Evolutionary conservation across 148 eudicot genomes (phyloP).

Genomic region (Fagopyrum tataricum): DNA sequence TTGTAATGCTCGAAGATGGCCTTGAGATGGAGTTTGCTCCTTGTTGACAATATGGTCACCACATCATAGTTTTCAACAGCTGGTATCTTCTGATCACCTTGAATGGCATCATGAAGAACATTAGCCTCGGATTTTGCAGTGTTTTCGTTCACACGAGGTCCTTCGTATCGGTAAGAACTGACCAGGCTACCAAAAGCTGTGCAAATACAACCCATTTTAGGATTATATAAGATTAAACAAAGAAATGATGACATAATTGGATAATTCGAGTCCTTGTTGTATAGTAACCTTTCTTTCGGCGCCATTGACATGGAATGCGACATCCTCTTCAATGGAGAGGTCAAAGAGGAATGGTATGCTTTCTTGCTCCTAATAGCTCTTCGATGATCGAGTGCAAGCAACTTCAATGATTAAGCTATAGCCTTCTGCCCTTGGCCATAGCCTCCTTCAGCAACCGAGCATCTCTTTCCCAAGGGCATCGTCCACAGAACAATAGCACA

Average conservation of each 20-base stretch:
- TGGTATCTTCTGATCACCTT: slow-evolving; percentile 21
- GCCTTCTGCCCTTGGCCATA: slow-evolving; percentile 36
- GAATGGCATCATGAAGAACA: slow-evolving; percentile 35
- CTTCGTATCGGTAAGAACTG: slow-evolving; percentile 82
- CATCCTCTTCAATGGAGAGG: slow-evolving; percentile 77
- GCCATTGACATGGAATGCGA: slow-evolving; percentile 40
- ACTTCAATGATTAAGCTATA: slow-evolving; percentile 47
- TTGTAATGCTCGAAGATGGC: slow-evolving; percentile 56
- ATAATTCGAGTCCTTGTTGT: too few species aligned
- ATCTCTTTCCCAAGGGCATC: slow-evolving; percentile 93
- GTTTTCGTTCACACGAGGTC: slow-evolving; percentile 47
- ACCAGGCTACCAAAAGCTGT: slow-evolving; percentile 80
- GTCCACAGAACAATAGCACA: slow-evolving; percentile 57
- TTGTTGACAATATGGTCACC: slow-evolving; percentile 58
- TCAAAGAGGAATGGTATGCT: slow-evolving; percentile 80
- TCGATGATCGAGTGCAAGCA: slow-evolving; percentile 80
- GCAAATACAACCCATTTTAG: background rate
- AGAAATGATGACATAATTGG: too few species aligned
- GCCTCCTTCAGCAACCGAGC: slow-evolving; percentile 68
- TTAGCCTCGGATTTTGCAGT: slow-evolving; percentile 71
- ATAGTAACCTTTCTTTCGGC: slow-evolving; percentile 52
- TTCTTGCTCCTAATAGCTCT: slow-evolving; percentile 62
- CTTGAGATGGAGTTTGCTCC: slow-evolving; percentile 67
- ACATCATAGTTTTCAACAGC: slow-evolving; percentile 49
- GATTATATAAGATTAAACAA: too few species aligned